phyloP scores from a whole-genome alignment of 805 yeast species.

The Sungouiella blattae region DNA sequence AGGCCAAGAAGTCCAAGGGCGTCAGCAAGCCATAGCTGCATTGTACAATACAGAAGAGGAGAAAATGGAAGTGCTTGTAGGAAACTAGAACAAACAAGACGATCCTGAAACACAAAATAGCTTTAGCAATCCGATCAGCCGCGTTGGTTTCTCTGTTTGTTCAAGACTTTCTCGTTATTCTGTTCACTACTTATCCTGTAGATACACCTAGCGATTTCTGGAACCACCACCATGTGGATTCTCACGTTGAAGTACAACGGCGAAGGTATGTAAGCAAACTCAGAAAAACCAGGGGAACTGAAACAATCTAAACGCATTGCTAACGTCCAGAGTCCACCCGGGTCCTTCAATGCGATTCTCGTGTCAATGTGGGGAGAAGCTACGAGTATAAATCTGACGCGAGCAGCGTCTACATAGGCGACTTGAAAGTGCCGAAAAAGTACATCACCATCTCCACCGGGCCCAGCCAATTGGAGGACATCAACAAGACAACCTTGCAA shows the following conservation, averaged over 20 bases:
- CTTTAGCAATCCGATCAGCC: no score
- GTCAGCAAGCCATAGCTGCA: constrained; percentile 10
- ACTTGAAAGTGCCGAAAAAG: constrained; percentile 28
- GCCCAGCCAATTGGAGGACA: neutral
- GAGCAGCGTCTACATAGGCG: constrained; percentile 23
- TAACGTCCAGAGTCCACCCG: constrained; percentile 14
- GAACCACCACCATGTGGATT: constrained; percentile 12
- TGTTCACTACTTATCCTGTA: no score
- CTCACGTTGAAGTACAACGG: constrained; percentile 8
- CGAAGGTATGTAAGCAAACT: constrained; percentile 3
- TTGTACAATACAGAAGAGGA: constrained; percentile 2
- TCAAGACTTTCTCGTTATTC: no score
- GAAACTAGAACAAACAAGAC: no score
- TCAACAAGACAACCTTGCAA: constrained; percentile 15
- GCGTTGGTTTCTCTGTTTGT: no score
- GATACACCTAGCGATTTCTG: neutral
- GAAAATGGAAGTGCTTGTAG: neutral
- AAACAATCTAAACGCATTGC: constrained; percentile 5
- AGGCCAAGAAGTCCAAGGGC: constrained; percentile 20
- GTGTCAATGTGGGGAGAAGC: constrained; percentile 25
- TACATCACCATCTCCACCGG: constrained; percentile 22
- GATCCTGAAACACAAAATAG: no score
- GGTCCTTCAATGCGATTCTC: constrained; percentile 8
- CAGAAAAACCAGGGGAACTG: no score
- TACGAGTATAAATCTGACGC: constrained; percentile 18